These are phyloP conservation scores for Ganoderma resinaceum DNA, from an alignment of 1,284 basidiomycete species.

Conservation along the genomic window DNA sequence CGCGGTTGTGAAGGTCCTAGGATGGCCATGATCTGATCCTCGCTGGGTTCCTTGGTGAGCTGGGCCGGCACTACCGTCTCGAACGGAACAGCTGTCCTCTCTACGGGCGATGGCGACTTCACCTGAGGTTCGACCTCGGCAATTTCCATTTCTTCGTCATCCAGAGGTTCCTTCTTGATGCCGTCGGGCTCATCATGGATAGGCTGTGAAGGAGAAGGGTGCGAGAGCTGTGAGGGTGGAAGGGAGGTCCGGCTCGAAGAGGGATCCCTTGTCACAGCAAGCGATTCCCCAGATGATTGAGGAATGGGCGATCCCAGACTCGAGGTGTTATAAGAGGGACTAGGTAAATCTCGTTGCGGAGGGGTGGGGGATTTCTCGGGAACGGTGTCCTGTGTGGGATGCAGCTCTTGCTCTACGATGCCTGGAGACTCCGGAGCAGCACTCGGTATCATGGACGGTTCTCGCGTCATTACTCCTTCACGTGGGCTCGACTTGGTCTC, in stretches of 20 bases:
- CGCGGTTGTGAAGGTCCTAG: conserved; percentile 15
- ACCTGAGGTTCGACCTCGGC: conserved; percentile 2
- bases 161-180: conserved; percentile 27
- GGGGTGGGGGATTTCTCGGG: conserved; percentile 10
- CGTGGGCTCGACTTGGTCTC: background rate
- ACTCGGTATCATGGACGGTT: conserved; percentile 9
- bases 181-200: background rate
- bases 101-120: conserved; percentile 1
- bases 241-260: conserved; percentile 17
- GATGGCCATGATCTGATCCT: conserved; percentile 28
- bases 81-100: conserved; percentile 6
- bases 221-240: conserved; percentile 19
- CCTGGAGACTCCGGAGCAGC: conserved; percentile 6
- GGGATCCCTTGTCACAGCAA: conserved; percentile 15
- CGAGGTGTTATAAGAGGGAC: conserved; percentile 7
- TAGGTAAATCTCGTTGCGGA: background rate
- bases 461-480: conserved; percentile 13
- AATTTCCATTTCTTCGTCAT: conserved; percentile 27
- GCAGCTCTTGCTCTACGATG: background rate
- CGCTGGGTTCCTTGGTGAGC: conserved; percentile 20
- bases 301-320: conserved; percentile 15
- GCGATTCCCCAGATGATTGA: conserved; percentile 14
- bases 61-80: conserved; percentile 7
- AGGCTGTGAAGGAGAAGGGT: conserved; percentile 3
- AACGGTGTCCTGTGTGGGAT: conserved; percentile 6